Evolutionary conservation across 306 rosid genomes (phyloP).

Genomic region (Pyrus bretschneideri): DNA sequence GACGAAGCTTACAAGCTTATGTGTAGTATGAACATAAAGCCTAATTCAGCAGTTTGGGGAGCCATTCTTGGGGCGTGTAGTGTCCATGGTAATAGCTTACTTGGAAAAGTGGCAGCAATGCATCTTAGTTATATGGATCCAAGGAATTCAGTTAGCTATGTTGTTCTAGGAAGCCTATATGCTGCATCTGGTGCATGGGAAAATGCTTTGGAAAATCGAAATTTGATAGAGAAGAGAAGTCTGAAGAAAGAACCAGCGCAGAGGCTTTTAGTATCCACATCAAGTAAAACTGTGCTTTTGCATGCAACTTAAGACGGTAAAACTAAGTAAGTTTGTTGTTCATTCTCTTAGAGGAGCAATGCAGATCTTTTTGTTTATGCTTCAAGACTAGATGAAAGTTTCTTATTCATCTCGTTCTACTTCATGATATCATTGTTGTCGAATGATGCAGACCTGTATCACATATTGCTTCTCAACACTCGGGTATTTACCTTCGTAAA

Average conservation of each 20-base stretch:
- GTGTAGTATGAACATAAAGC: slow-evolving; percentile 14
- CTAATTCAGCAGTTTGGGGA: slow-evolving; percentile 30
- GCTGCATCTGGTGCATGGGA: slow-evolving; percentile 32
- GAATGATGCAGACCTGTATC: neutral
- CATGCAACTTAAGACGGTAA: neutral
- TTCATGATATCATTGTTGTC: neutral
- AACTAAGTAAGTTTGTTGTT: neutral
- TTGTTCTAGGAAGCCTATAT: slow-evolving; percentile 28
- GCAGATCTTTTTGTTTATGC: neutral
- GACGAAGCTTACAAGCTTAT: slow-evolving; percentile 23
- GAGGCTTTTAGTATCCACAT: slow-evolving; percentile 19
- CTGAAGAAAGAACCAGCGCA: slow-evolving; percentile 23
- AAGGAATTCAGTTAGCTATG: slow-evolving; percentile 18
- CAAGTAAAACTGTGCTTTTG: neutral
- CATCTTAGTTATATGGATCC: slow-evolving; percentile 24
- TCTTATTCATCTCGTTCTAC: neutral
- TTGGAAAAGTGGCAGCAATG: slow-evolving; percentile 26
- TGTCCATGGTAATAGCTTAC: slow-evolving; percentile 15
- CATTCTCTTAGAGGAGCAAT: neutral
- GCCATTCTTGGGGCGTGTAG: slow-evolving; percentile 32
- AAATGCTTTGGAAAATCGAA: slow-evolving; percentile 16
- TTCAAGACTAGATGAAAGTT: neutral
- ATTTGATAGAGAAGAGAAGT: slow-evolving; percentile 3
- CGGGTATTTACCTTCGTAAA: neutral
- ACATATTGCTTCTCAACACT: neutral